Evolutionary conservation across 352 stramenopile genomes (phyloP).

Genomic region (Phytopythium vexans): DNA sequence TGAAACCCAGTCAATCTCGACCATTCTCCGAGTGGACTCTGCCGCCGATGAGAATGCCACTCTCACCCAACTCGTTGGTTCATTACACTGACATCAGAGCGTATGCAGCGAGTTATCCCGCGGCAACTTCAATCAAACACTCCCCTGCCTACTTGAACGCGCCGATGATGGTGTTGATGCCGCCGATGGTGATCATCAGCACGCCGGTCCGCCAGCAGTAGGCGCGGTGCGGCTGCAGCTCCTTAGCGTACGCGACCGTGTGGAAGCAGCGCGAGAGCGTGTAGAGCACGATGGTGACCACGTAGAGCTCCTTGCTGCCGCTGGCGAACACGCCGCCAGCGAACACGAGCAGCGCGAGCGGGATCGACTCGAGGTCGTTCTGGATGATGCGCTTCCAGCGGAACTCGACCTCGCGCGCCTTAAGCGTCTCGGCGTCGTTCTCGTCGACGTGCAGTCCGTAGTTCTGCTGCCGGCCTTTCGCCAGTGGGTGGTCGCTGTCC

Average conservation of each 20-base stretch:
- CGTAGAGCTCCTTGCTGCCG: slow-evolving; percentile 29
- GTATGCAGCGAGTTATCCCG: not conserved
- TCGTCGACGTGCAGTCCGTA: slow-evolving; percentile 23
- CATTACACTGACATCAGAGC: no score
- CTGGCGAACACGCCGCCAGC: slow-evolving; percentile 18
- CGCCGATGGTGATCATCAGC: slow-evolving; percentile 28
- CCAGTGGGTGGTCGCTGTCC: slow-evolving; percentile 31
- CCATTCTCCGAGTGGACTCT: not conserved
- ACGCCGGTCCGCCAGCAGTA: slow-evolving; percentile 48
- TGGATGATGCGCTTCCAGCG: slow-evolving; percentile 42
- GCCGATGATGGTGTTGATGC: slow-evolving; percentile 33
- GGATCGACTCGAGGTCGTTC: slow-evolving; percentile 53
- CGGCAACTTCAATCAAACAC: not conserved
- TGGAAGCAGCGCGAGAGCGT: slow-evolving; percentile 39
- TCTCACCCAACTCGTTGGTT: no score
- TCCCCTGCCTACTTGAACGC: slow-evolving; percentile 19
- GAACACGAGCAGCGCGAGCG: slow-evolving; percentile 32
- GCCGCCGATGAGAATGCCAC: no score
- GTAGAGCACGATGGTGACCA: slow-evolving; percentile 23
- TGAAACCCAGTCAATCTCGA: not conserved
- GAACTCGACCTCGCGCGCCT: slow-evolving; percentile 31
- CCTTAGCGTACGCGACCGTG: slow-evolving; percentile 48
- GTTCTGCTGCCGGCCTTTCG: slow-evolving; percentile 30
- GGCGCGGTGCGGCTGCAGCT: slow-evolving; percentile 44
- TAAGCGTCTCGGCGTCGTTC: slow-evolving; percentile 17